A percentile compares a stretch with the other conserved stretches of the same genome.
Conservation (phyloP, 2,329 filamentous ascomycete genomes). For the Aspergillus oerlinghausenensis region DNA sequence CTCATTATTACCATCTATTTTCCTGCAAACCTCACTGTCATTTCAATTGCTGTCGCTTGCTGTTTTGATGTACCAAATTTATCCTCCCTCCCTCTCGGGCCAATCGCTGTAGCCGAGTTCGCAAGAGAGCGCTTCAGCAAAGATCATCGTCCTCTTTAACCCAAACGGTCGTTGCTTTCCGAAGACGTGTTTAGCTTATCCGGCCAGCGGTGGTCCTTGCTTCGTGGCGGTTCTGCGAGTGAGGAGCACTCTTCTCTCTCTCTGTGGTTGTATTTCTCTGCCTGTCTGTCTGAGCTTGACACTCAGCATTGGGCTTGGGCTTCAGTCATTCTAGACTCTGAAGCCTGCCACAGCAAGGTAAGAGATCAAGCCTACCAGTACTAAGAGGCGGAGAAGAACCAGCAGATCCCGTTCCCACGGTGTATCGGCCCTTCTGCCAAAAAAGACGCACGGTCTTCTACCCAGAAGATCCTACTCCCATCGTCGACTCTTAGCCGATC, state of each 20-base stretch:
- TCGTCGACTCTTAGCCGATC: background rate
- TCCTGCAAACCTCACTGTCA: background rate
- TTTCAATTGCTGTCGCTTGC: background rate
- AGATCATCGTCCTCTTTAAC: slow-evolving; percentile 9
- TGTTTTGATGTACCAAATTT: background rate
- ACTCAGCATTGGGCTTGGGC: slow-evolving; percentile 1
- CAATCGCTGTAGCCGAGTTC: slow-evolving; percentile 6
- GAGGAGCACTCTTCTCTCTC: background rate
- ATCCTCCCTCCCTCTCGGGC: background rate
- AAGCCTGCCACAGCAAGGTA: slow-evolving; percentile 5
- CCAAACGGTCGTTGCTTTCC: slow-evolving; percentile 15
- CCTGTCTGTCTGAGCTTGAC: slow-evolving; percentile 14
- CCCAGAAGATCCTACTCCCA: slow-evolving; percentile 12
- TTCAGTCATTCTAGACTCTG: slow-evolving; percentile 1
- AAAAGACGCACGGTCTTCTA: slow-evolving; percentile 12
- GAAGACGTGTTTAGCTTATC: slow-evolving; percentile 16
- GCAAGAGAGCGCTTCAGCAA: slow-evolving; percentile 7
- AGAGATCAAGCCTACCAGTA: slow-evolving; percentile 2
- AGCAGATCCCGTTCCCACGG: slow-evolving; percentile 8
- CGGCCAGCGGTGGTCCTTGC: slow-evolving; percentile 18
- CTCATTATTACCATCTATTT: background rate
- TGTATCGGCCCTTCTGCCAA: slow-evolving; percentile 14
- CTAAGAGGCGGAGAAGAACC: slow-evolving; percentile 1
- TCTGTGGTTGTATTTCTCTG: background rate
- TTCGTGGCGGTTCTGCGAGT: slow-evolving; percentile 16